Evolutionary conservation across 768 basidiomycete species (phyloP).

Genomic region (Naematelia encephala): DNA sequence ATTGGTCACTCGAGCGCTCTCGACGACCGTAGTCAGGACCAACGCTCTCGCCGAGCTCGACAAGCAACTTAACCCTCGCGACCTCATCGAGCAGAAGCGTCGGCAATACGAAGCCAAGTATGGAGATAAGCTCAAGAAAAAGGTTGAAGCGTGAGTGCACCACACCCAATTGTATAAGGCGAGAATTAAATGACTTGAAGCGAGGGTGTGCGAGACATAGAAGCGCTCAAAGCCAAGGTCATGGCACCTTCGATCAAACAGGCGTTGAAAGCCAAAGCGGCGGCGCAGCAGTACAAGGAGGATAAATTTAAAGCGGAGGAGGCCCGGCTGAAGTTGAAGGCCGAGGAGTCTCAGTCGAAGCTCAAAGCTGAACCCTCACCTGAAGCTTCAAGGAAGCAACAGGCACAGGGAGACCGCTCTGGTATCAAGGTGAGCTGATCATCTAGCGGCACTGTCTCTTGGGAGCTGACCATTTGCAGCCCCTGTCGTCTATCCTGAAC

Average conservation of each 20-base stretch:
- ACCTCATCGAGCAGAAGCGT: constrained; percentile 41
- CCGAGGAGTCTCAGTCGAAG: not conserved
- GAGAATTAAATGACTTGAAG: constrained; percentile 33
- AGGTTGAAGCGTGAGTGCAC: constrained; percentile 62
- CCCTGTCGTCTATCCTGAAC: constrained; percentile 76
- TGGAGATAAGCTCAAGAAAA: constrained; percentile 64
- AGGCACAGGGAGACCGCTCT: constrained; percentile 39
- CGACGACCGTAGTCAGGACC: constrained; percentile 7
- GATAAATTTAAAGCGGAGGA: constrained; percentile 1
- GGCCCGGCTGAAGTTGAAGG: not conserved
- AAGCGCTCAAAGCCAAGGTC: constrained; percentile 52
- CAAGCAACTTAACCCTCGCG: constrained; percentile 37
- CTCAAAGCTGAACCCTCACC: not conserved
- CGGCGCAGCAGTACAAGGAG: constrained; percentile 5
- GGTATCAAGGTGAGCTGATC: constrained; percentile 49
- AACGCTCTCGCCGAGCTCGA: constrained; percentile 32
- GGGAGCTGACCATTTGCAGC: constrained; percentile 54
- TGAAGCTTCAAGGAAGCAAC: constrained; percentile 9
- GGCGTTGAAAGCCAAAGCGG: constrained; percentile 19
- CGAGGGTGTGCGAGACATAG: constrained; percentile 52
- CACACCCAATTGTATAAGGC: not conserved
- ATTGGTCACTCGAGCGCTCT: constrained; percentile 10
- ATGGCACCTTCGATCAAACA: constrained; percentile 23
- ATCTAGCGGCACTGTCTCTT: not conserved
- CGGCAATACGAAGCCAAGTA: constrained; percentile 55